Base-by-base conservation (phyloP, 2,329 filamentous ascomycete species). In the Pseudomassariella vexata region DNA sequence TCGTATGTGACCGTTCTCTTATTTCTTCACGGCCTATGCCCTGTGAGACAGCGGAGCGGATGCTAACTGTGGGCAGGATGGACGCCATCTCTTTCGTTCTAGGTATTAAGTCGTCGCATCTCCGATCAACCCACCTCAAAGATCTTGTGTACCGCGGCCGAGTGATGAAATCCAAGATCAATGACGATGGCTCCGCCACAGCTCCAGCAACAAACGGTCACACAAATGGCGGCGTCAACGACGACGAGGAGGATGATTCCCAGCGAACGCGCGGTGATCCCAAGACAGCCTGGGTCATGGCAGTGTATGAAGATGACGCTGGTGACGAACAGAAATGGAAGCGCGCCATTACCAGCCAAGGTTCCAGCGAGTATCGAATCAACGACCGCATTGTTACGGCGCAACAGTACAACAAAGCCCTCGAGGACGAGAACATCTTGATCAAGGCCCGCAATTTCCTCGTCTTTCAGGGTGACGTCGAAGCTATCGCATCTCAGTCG, bases 51-150 rank as follows among this genome's bases (percentile, higher is more conserved):
- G n/a, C n/a, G n/a, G n/a, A n/a, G n/a, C n/a, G n/a, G n/a, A n/a
- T 26, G 24, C 24, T 26, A 14, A 8, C 16, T 18, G 8, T 9
- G 21, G 19, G 15, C 51, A 94, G 86, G 38, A 98, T 98, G 92
- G 92, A 98, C 59, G 92, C 92, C 47, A 98, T 98, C 48, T 98
- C 92, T 45, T 98, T 98, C 62, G 92, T 98, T 38, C 76, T 98
- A 36, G 92, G 92, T 45, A 96, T 98, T 59, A 95, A 96, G 59
- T 98, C 92, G 3, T 94, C 90, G n/a, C 90, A 96, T 58, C 71
- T 98, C 34, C 87, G 92, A 50, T 98, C 94, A 4, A 79, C 87
- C 21, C 88, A 96, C 51, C 76, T 98, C 16, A 86, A 87, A 60
- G 92, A 98, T 55, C 75, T 98, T 21, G 86, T 98, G 34, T 98